Evolutionary conservation across 176 grass and related monocot genomes (phyloP).

Genomic region (Phragmites australis): DNA sequence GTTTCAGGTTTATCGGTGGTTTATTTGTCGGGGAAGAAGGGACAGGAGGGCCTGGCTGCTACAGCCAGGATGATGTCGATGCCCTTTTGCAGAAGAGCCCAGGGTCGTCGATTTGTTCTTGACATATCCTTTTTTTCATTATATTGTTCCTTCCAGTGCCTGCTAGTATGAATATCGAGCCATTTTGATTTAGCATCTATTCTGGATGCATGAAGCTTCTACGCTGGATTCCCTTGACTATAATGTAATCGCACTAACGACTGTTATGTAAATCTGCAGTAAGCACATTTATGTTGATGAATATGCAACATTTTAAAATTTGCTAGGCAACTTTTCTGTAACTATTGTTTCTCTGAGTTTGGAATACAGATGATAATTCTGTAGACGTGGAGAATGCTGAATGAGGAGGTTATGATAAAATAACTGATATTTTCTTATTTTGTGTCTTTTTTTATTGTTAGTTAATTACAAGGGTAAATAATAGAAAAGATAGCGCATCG

Average conservation of each 20-base stretch:
- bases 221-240: conserved; percentile 50
- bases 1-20: conserved; percentile 69
- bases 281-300: no score
- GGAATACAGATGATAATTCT: no score
- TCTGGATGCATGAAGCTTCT: not conserved
- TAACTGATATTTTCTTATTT: no score
- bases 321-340: no score
- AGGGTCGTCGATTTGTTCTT: conserved; percentile 82
- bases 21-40: conserved; percentile 71
- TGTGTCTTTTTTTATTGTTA: no score
- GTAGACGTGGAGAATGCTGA: no score
- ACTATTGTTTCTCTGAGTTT: no score
- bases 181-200: conserved; percentile 6
- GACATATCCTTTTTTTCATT: conserved; percentile 73
- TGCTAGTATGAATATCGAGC: conserved; percentile 1
- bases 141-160: not conserved
- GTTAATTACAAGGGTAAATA: no score
- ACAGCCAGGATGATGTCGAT: conserved; percentile 83
- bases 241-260: conserved; percentile 63
- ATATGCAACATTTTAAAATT: no score
- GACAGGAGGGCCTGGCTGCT: conserved; percentile 52
- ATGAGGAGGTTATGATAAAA: no score
- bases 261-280: no score
- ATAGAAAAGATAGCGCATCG: no score
- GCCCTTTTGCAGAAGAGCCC: conserved; percentile 75